Conservation (phyloP, 2,329 filamentous ascomycete species). For the Colletotrichum sp. region DNA sequence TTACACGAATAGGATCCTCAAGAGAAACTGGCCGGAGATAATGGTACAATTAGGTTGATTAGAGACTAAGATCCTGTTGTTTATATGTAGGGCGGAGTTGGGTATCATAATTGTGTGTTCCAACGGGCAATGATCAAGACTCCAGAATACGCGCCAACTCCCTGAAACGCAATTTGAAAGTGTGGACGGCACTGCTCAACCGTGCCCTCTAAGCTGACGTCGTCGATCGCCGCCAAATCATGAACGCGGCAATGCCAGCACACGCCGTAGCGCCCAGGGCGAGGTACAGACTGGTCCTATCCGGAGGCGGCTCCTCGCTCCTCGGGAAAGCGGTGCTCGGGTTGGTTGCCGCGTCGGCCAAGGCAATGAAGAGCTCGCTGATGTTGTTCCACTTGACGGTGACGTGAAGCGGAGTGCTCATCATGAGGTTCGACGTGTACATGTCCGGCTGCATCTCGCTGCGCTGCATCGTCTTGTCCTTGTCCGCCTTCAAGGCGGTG, state of each 20-base stretch:
- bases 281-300: constrained; percentile 85
- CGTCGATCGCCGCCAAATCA: constrained; percentile 68
- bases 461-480: constrained; percentile 95
- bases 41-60: constrained; percentile 8
- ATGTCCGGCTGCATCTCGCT: constrained; percentile 90
- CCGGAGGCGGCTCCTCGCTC: constrained; percentile 82
- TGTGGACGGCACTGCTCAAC: neutral
- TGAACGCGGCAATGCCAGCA: constrained; percentile 65
- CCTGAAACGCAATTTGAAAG: constrained; percentile 8
- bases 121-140: neutral
- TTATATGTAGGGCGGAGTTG: constrained; percentile 18
- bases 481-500: constrained; percentile 91
- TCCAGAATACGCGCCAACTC: constrained; percentile 8
- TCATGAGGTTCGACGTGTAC: constrained; percentile 83
- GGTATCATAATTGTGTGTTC: constrained; percentile 19
- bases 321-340: constrained; percentile 90
- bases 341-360: constrained; percentile 91
- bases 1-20: neutral
- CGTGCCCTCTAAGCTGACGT: constrained; percentile 41
- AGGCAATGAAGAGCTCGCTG: constrained; percentile 87
- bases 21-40: neutral
- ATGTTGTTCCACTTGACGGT: constrained; percentile 95
- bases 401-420: constrained; percentile 91
- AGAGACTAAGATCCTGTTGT: neutral
- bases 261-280: constrained; percentile 77